These are phyloP conservation scores for Diaporthe velutina DNA, from an alignment of 2,329 filamentous ascomycete species.

Conservation along the genomic window DNA sequence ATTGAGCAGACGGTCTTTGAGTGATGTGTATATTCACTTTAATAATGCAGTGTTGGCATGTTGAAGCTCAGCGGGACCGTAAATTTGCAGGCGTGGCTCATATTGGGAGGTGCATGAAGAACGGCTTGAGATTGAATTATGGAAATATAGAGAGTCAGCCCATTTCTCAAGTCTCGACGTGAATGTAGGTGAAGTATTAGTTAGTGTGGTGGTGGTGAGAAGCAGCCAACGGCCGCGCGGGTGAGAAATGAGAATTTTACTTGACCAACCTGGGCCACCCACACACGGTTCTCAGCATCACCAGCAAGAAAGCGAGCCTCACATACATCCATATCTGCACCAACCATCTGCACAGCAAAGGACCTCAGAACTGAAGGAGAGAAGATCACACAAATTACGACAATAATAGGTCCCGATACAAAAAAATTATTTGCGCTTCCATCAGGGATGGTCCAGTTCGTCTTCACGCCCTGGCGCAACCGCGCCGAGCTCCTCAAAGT, in stretches of 20 bases:
- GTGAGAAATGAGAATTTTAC: slow-evolving; percentile 23
- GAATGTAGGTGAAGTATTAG: background rate
- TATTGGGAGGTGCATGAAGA: background rate
- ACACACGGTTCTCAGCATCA: background rate
- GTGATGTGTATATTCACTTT: background rate
- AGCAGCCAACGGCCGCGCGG: background rate
- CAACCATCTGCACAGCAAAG: background rate
- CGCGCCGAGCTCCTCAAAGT: slow-evolving; percentile 75
- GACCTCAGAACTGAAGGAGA: background rate
- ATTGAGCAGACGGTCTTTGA: background rate
- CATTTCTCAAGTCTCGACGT: background rate
- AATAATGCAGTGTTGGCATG: background rate
- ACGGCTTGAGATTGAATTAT: background rate
- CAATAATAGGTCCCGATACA: background rate
- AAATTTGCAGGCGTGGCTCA: background rate
- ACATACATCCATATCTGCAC: background rate
- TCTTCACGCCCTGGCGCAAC: slow-evolving; percentile 81
- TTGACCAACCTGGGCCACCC: no score
- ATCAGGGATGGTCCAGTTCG: slow-evolving; percentile 73
- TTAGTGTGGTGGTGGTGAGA: background rate
- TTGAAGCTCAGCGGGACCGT: background rate
- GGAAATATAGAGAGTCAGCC: background rate
- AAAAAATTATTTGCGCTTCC: slow-evolving; percentile 36
- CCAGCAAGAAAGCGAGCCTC: background rate
- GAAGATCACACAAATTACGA: background rate